Percentiles rank a stretch among this genome's conserved stretches.
Evolutionary conservation across 371 early-diverging fungal species (phyloP).

Genomic region (Parasitella parasitica): DNA sequence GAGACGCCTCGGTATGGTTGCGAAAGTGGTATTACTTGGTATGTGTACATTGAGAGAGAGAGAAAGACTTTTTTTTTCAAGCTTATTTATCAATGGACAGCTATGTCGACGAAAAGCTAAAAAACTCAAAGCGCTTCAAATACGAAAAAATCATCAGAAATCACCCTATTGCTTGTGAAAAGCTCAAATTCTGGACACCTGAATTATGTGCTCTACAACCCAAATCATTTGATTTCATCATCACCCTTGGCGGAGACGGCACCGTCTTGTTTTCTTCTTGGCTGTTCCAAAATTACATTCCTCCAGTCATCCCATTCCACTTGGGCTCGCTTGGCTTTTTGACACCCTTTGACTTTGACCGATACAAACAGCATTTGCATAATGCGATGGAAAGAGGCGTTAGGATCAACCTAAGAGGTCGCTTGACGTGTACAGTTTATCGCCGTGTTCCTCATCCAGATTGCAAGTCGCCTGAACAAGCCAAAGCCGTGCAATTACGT

Average conservation of each 20-base stretch:
- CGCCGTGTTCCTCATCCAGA: slow-evolving; percentile 46
- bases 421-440: slow-evolving; percentile 85
- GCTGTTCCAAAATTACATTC: slow-evolving; percentile 89
- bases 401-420: slow-evolving; percentile 85
- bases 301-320: slow-evolving; percentile 90
- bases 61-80: neutral
- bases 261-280: slow-evolving; percentile 88
- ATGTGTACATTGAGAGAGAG: slow-evolving; percentile 20
- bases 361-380: slow-evolving; percentile 58
- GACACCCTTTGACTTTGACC: slow-evolving; percentile 81
- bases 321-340: slow-evolving; percentile 90
- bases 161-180: slow-evolving; percentile 26
- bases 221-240: slow-evolving; percentile 76
- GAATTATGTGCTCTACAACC: slow-evolving; percentile 69
- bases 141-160: slow-evolving; percentile 43
- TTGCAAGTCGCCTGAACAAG: slow-evolving; percentile 20
- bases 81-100: slow-evolving; percentile 12
- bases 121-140: slow-evolving; percentile 60
- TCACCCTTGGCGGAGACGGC: slow-evolving; percentile 88
- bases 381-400: slow-evolving; percentile 71
- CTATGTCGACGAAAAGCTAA: slow-evolving; percentile 70
- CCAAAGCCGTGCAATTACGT: slow-evolving; percentile 25
- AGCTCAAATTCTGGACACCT: slow-evolving; percentile 78
- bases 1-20: slow-evolving; percentile 44
- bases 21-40: slow-evolving; percentile 65